A percentile compares a stretch with the other conserved stretches of the same genome.
phyloP scores from a whole-genome alignment of 345 rosid genomes.

The Schrenkiella parvula region DNA sequence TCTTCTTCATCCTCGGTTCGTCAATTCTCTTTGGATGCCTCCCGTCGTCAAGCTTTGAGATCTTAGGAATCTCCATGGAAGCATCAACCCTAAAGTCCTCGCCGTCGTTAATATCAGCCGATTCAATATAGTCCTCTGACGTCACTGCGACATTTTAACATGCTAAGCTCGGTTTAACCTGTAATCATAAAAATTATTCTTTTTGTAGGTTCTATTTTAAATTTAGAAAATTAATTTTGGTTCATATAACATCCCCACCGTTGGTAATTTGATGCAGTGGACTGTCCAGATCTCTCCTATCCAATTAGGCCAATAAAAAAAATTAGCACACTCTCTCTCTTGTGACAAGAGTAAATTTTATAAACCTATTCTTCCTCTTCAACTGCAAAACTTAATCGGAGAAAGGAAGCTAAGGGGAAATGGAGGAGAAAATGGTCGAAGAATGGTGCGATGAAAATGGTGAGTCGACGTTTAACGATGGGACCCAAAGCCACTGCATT shows the following conservation, averaged over 20 bases:
- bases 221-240: background rate
- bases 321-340: background rate
- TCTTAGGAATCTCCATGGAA: constrained; percentile 26
- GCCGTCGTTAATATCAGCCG: constrained; percentile 23
- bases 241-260: constrained; percentile 10
- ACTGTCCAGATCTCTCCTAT: constrained; percentile 8
- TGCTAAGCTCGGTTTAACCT: background rate
- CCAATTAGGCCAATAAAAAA: background rate
- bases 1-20: constrained; percentile 21
- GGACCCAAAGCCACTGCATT: constrained; percentile 19
- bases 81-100: constrained; percentile 22
- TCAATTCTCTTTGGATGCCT: background rate
- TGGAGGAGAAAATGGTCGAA: constrained; percentile 1
- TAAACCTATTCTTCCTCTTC: background rate
- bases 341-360: background rate
- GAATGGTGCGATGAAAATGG: background rate
- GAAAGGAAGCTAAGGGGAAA: background rate
- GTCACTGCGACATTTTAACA: background rate
- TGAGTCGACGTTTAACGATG: background rate
- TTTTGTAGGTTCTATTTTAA: background rate
- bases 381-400: background rate
- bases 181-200: background rate
- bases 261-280: background rate
- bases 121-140: constrained; percentile 13
- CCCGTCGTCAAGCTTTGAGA: background rate